Base-by-base conservation (phyloP, 1,139 yeast species). In the Pichia sp. region DNA sequence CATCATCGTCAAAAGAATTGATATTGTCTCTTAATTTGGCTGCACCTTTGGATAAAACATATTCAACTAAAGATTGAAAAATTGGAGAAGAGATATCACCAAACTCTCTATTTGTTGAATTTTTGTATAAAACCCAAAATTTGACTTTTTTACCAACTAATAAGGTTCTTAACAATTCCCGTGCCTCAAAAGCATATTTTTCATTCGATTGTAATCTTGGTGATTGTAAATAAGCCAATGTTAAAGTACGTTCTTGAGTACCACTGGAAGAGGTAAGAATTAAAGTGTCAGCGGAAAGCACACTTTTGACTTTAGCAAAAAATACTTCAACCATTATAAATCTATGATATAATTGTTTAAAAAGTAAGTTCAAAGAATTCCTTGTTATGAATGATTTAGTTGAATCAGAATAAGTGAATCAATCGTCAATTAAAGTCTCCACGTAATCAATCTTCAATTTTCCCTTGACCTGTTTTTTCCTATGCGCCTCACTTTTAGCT, bases 241-340 rank as follows among this genome's bases (percentile, higher is more conserved):
- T 75, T 50, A 86, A 69, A 38, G 75, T 63, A 57, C 86, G 72
- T 64, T 85, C 94, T 40, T 58, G 57, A 3, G 58, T 53, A 11
- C 64, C 62, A 52, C 74, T 74, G 40, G 75, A 56, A 2, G 88
- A 86, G n/a, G 74, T 73, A 55, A 86, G 73, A 39, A 83, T 76
- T 43, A 86, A 61, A n/a, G 90, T 80, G 67, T 86, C 94, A 5
- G 86, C 89, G 45, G 87, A 82, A 41, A 82, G 65, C 30, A 85
- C 87, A 46, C 80, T 75, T 63, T 84, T 84, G 48, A 86, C 92
- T 63, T 72, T 78, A 42, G 83, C 85, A 53, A 73, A 69, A 53
- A 72, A 71, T 30, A 59, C 58, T 45, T 60, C 60, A 8, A 64
- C 50, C 64, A 61, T 61, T 37, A 34, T 37, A 7, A 9, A 26